Base-by-base conservation (phyloP, 768 basidiomycete genomes). In the Calocybe indica region DNA sequence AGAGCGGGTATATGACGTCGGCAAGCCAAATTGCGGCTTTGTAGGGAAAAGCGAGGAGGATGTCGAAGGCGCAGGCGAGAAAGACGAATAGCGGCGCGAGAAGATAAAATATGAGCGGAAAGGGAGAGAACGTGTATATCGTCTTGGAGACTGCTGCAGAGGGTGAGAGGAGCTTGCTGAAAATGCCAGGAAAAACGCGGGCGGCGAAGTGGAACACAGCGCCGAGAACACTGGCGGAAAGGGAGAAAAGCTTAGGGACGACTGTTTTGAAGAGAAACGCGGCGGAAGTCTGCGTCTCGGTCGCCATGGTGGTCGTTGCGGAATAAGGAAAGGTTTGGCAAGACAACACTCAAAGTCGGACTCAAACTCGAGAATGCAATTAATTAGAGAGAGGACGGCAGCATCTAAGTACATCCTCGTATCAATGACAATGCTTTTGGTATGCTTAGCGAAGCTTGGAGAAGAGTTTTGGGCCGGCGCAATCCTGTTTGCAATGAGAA, bases 401-500 rank as follows among this genome's bases (percentile, higher is more conserved):
- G 8, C 8, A 40, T 9, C 8, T 9, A 40, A 9, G 31, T 31
- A 30, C 31, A 30, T 34, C 35, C 31, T 28, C 31, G 42, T 13
- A 33, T 43, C 8, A 34, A 32, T n/a, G 29, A 7, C 12, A 15
- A 30, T 5, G 31, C 31, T 12, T 10, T 22, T 33, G 30, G 31
- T 32, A 36, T 31, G 15, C 7, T 56, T 71, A 82, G 58, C 72
- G 76, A 39, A 94, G 77, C 70, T 90, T 87, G 63, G 78, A 63
- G 72, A 91, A 93, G 41, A 95, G 70, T 68, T 85, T 90, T 59
- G 91, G 88, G 48, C 82, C 90, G 52, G 81, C 78, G 48, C 67
- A 73, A 36, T 72, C 70, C 71, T 76, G 50, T 8, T 35, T 46
- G 11, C 6, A 15, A 30, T 5, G 28, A n/a, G 14, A 28, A 52